Evolutionary conservation across 768 basidiomycete genomes (phyloP), one percentile per base, ranked within the genome.

Genomic region (Rubroboletus satanas): DNA sequence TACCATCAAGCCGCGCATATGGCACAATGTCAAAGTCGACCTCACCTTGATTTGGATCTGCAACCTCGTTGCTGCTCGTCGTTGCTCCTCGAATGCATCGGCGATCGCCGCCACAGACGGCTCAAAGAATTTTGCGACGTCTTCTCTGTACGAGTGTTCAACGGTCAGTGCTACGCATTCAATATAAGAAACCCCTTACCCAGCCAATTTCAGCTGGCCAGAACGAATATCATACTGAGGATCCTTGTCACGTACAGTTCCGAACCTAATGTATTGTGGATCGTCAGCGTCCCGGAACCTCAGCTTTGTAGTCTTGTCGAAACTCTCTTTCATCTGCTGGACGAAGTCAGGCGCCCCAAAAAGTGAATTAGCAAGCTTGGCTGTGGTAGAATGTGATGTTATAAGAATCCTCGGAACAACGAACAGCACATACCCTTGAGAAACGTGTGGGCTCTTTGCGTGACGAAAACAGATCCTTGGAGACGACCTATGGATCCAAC

Each of bases 71-170:
- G 58, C 66, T 5, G 54, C 55, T 12, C 48, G n/a, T 2, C 54
- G 56, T 45, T 74, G 71, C 7, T 67, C 56, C 32, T 62, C 51
- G 10, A 80, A 71, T 5, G 71, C 73, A 4, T 67, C 67, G 2
- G 65, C 63, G 9, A 73, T 74, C 1, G 55, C 70, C n/a, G 68
- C 48, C 8, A 79, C 59, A 0, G 78, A 78, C 0, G 74, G 75
- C 38, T 76, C 71, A 53, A 81, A 82, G 44, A 77, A 74, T 2
- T 52, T 56, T 2, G 68, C 71, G 5, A 80, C 66, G 10, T 74
- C 70, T 7, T 60, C 49, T 5, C 77, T 78, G 51, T 12, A 44
- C 1, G 3, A 26, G 3, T 7, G 5, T 31, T 31, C 7, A 4
- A 44, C 0, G 9, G 2, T 52, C 11, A 31, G 8, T 21, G 17